Evolutionary conservation across 495 filamentous ascomycete genomes (phyloP).

Genomic region (Rhizodiscina lignyota): DNA sequence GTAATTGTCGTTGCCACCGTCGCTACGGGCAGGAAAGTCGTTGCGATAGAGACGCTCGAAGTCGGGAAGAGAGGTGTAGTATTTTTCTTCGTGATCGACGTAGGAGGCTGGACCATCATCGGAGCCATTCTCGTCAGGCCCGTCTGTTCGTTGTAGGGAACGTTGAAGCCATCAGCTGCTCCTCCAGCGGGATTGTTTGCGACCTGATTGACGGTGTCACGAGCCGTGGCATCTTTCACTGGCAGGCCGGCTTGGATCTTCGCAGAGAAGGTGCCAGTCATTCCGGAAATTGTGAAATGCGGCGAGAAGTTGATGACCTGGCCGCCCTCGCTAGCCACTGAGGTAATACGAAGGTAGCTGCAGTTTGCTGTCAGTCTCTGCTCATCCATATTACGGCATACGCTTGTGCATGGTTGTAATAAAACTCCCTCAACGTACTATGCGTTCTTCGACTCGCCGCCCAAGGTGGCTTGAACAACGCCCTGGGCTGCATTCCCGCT

Average conservation of each 20-base stretch:
- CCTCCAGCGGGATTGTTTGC: constrained; percentile 3
- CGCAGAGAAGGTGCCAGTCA: constrained; percentile 45
- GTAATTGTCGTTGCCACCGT: constrained; percentile 46
- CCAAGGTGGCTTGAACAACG: constrained; percentile 28
- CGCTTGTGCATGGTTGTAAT: no score
- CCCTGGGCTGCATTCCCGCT: constrained; percentile 35
- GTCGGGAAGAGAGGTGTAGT: constrained; percentile 43
- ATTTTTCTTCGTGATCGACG: constrained; percentile 40
- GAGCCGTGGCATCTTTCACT: constrained; percentile 19
- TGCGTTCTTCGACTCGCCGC: constrained; percentile 37
- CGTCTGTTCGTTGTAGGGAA: constrained; percentile 46
- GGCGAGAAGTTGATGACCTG: constrained; percentile 40
- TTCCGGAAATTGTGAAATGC: constrained; percentile 48
- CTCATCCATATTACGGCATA: no score
- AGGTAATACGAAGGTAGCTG: constrained; percentile 51
- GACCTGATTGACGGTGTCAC: constrained; percentile 6
- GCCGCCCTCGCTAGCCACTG: constrained; percentile 31
- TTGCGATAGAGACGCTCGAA: constrained; percentile 41
- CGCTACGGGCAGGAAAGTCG: constrained; percentile 35
- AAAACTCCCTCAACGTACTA: constrained; percentile 49
- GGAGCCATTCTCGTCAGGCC: constrained; percentile 54
- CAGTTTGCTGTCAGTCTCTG: no score
- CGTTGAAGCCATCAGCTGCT: constrained; percentile 21
- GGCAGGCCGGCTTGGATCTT: constrained; percentile 26
- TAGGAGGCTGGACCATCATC: constrained; percentile 50